These are phyloP conservation scores for Xylaria bambusicola DNA, from an alignment of 495 filamentous ascomycete species.

Conservation along the genomic window DNA sequence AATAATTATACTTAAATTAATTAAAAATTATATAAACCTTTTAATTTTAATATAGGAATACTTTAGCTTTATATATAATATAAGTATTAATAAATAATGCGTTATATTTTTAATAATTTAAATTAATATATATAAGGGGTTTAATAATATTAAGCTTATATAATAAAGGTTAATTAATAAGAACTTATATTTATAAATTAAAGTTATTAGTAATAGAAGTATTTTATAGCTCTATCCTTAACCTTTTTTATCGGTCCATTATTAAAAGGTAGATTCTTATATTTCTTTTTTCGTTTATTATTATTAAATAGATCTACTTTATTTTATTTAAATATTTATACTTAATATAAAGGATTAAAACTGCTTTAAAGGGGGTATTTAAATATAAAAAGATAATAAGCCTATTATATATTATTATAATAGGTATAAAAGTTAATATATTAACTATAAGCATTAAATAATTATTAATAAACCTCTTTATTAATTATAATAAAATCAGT, in stretches of 20 bases:
- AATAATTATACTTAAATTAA: too few relatives aligned
- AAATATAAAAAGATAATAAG: constrained; percentile 1
- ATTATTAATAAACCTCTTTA: background rate
- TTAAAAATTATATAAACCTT: background rate
- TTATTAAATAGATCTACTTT: too few relatives aligned
- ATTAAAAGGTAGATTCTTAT: background rate
- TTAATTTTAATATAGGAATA: background rate
- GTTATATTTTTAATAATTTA: background rate
- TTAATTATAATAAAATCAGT: background rate
- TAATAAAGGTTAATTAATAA: background rate
- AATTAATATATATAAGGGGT: background rate
- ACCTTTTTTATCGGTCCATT: background rate
- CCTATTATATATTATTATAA: background rate
- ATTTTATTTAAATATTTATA: background rate
- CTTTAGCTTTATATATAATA: background rate
- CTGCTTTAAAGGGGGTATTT: too few relatives aligned
- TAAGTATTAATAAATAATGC: background rate
- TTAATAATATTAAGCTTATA: background rate
- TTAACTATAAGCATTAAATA: background rate
- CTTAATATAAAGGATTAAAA: background rate
- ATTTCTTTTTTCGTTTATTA: too few relatives aligned
- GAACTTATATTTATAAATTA: background rate
- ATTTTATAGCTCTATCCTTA: background rate
- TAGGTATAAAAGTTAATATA: background rate
- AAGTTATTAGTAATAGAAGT: background rate